Evolutionary conservation across 495 filamentous ascomycete genomes (phyloP), one percentile per base, ranked within the genome.

Genomic region (Acidiella bohemica): DNA sequence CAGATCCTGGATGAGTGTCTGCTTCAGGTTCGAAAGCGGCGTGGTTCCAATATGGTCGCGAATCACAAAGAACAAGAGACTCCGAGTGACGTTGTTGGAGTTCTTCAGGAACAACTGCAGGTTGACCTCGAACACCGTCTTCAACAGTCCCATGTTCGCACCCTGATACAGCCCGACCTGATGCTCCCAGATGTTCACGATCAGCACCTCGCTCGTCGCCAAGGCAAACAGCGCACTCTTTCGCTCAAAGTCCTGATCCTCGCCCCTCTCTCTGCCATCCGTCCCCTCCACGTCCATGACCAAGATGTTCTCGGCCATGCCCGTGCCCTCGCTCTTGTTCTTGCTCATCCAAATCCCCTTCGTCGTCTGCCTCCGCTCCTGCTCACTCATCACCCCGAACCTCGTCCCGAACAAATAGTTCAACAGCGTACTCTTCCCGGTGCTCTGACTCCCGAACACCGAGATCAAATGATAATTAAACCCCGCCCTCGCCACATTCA

Each of bases 211-310:
- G 62, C 88, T 95, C 19, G 90, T 97, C 28, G 90, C 90, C 51
- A 97, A 69, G 13, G 90, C 90, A 59, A 97, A 97, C 13, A 97
- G 71, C 22, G 90, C 90, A 59, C 84, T 92, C 65, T 97, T 97
- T 50, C 90, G 73, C 70, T 97, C 90, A 57, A 97, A 97, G 57
- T 97, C 90, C 62, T 97, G 90, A 57, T 97, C 90, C 59, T 97
- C 90, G 40, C 90, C 90, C 53, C 90, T 70, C 65, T 97, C 90
- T 46, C 90, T 76, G 36, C 90, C 90, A 62, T 97, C 90, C 9
- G 90, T 97, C 50, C 90, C 90, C 60, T 97, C 90, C 29, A 97
- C 90, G 58, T 97, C 90, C 90, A 97, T 97, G 48, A 97, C 88
- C 46, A 97, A 64, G 54, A 97, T 95, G 57, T 97, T 97, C 41